These are phyloP conservation scores for Kodamaea alishanica DNA, from an alignment of 1,139 yeast species.

Conservation along the genomic window DNA sequence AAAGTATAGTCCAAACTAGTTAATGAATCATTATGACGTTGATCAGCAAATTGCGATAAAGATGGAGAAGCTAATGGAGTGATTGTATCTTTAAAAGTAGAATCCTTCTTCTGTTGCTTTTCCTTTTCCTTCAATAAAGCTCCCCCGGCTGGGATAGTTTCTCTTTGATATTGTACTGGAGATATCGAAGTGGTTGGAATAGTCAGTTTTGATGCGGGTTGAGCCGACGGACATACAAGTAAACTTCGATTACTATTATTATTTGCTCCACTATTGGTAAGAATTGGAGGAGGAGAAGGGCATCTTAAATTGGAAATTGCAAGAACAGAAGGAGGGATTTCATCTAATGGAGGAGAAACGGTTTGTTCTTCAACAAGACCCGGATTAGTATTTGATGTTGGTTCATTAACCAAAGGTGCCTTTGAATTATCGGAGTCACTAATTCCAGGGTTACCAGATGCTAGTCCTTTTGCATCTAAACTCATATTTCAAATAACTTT, in stretches of 20 bases:
- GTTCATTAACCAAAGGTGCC: too few species aligned
- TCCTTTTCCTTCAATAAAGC: constrained; percentile 39
- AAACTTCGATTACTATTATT: neutral
- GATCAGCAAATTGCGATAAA: neutral
- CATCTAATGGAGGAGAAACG: constrained; percentile 13
- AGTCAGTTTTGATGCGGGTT: constrained; percentile 1
- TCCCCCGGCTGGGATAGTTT: constrained; percentile 51
- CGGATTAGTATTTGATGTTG: neutral
- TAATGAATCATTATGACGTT: constrained; percentile 16
- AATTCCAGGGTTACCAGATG: too few species aligned
- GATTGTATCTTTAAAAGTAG: constrained; percentile 4
- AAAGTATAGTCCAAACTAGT: constrained; percentile 26
- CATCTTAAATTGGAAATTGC: constrained; percentile 58
- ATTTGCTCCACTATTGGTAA: constrained; percentile 32
- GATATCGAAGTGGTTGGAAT: constrained; percentile 10
- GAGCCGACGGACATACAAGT: neutral
- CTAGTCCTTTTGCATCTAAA: too few species aligned
- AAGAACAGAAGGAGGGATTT: constrained; percentile 39
- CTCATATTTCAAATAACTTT: too few species aligned
- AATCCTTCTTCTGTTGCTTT: constrained; percentile 11
- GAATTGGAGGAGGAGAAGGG: constrained; percentile 68
- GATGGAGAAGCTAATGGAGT: constrained; percentile 14
- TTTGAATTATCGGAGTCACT: too few species aligned
- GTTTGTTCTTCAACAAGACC: constrained; percentile 7
- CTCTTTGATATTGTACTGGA: constrained; percentile 19